Evolutionary conservation across 2,329 filamentous ascomycete genomes (phyloP), one percentile per base, ranked within the genome.

Genomic region (Apiospora sp.): DNA sequence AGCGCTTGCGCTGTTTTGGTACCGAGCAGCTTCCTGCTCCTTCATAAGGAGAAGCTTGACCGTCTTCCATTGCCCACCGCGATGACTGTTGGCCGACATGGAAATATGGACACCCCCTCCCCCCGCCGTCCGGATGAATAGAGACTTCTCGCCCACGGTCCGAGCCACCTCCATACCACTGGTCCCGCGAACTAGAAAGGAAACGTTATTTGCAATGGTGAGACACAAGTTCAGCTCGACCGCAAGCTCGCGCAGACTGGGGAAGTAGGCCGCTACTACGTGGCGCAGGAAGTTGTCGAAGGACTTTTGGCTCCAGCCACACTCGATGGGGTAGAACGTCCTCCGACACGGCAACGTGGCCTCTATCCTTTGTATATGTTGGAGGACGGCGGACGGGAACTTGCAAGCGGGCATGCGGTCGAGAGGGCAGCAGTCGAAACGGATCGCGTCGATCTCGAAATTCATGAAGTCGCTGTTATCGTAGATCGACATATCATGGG

Each of bases 191-290:
- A 41, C 10, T 41, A 10, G 8, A 10, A 41, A 41, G 8, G 37
- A 41, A 41, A 41, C 37, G 37, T 41, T 41, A 10, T n/a, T 1
- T 49, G 2, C 8, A 7, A 8, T 7, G 22, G n/a, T 8, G 19
- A 49, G n/a, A 22, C 19, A 7, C 3, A n/a, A 7, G 46, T 30
- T 12, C 49, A 61, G 27, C 16, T 61, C 16, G 27, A 22, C 13
- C 54, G 16, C 19, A 30, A 61, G 27, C 54, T 61, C 54, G 54
- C 30, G 54, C 19, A 68, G n/a, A n/a, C n/a, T 68, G 5, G 64
- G 43, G 37, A 68, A 30, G 22, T 16, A 16, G 64, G 43, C 37
- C 12, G 64, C 37, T 37, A 43, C 64, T 12, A 68, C 37, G 37
- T 16, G 46, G 37, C 37, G n/a, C 8, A 68, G 37, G 37, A 44